These are phyloP conservation scores for Paratinospora sagittata DNA, from an alignment of 164 flowering plant genomes.

Conservation along the genomic window DNA sequence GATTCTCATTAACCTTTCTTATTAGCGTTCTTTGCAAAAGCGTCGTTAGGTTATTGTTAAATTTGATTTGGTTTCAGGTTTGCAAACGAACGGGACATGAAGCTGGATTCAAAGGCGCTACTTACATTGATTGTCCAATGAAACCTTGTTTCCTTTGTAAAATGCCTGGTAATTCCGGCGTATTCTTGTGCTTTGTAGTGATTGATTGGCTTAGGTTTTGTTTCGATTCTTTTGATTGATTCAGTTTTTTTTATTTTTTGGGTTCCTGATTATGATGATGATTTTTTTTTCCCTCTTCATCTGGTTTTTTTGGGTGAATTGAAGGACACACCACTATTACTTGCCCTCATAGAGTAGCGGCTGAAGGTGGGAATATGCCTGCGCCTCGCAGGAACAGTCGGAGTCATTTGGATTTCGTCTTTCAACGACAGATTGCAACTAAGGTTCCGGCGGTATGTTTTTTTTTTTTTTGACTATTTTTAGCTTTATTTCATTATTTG, in stretches of 20 bases:
- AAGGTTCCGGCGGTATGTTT: conserved; percentile 45
- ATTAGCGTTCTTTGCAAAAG: background rate
- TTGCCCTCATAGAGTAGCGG: conserved; percentile 69
- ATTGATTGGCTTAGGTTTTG: background rate
- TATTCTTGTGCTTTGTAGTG: background rate
- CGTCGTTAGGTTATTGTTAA: background rate
- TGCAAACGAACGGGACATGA: conserved; percentile 84
- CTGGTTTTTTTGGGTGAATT: conserved; percentile 7
- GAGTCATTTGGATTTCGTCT: conserved; percentile 55
- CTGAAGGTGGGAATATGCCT: conserved; percentile 41
- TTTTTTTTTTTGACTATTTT: no score
- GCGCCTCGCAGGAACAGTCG: conserved; percentile 35
- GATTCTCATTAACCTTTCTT: background rate
- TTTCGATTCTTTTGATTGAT: background rate
- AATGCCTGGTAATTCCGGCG: conserved; percentile 57
- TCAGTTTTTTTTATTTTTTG: no score
- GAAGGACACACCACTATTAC: conserved; percentile 76
- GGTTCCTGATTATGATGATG: background rate
- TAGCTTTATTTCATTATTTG: no score
- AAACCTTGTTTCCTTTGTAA: conserved; percentile 94
- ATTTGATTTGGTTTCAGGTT: conserved; percentile 39
- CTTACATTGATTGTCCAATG: conserved; percentile 93
- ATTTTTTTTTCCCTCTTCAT: no score
- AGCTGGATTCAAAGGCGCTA: conserved; percentile 92
- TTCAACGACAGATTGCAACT: conserved; percentile 63